These are phyloP conservation scores for Xylaria sp. DNA, from an alignment of 495 filamentous ascomycete genomes.

Conservation along the genomic window DNA sequence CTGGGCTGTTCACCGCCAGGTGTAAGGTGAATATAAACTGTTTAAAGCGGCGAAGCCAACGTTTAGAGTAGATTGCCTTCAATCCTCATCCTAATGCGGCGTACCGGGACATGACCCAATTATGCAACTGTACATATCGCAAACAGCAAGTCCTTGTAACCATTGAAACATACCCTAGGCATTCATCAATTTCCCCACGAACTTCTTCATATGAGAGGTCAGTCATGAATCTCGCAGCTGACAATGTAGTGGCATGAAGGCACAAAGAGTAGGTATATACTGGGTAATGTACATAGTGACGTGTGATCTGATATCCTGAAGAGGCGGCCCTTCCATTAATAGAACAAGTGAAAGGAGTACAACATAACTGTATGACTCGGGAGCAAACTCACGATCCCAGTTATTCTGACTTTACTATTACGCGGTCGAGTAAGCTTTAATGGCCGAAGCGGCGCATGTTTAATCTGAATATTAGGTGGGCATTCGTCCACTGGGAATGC, in stretches of 20 bases:
- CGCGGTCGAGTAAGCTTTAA: background rate
- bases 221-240: background rate
- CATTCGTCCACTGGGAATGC: background rate
- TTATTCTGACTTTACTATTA: background rate
- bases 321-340: background rate
- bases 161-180: constrained; percentile 6
- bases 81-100: background rate
- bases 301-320: background rate
- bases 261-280: background rate
- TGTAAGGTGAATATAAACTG: background rate
- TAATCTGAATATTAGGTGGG: background rate
- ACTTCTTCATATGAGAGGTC: background rate
- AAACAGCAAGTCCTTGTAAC: background rate
- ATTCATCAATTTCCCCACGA: background rate
- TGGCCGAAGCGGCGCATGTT: background rate
- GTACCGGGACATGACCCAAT: background rate
- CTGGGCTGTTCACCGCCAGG: background rate
- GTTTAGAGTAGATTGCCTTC: background rate
- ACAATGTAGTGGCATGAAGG: background rate
- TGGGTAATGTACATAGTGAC: background rate
- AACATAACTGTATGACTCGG: background rate
- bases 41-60: background rate
- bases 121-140: background rate
- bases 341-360: constrained; percentile 12
- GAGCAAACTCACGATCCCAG: background rate